Evolutionary conservation across 345 rosid genomes (phyloP).

Genomic region (Aurinia saxatilis): DNA sequence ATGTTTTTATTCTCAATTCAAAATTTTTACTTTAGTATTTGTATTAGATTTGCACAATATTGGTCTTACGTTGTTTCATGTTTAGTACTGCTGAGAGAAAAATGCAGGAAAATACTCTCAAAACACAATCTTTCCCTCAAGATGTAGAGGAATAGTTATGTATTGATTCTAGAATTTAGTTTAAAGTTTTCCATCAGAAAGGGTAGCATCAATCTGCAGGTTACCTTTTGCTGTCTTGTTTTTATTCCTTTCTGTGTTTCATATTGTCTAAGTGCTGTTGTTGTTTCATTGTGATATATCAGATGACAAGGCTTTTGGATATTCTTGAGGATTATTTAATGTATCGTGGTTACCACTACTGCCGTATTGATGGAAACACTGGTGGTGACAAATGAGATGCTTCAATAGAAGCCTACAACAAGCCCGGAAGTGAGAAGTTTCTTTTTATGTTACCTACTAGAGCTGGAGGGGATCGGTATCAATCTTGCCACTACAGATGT

Average conservation of each 20-base stretch:
- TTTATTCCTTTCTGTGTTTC: not conserved
- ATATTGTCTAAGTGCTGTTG: not conserved
- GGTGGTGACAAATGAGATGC: too few species aligned
- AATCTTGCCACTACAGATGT: conserved; percentile 99
- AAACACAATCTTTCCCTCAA: not conserved
- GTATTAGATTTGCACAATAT: too few species aligned
- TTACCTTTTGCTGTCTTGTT: too few species aligned
- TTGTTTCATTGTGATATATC: not conserved
- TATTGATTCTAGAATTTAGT: not conserved
- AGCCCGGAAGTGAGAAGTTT: conserved; percentile 99
- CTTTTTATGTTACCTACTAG: conserved; percentile 91
- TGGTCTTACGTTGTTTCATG: too few species aligned
- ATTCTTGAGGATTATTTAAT: conserved; percentile 90
- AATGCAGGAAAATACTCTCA: too few species aligned
- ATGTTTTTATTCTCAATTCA: too few species aligned
- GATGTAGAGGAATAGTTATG: not conserved
- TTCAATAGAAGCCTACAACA: too few species aligned
- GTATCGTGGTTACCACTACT: conserved; percentile 72
- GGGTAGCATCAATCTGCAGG: too few species aligned
- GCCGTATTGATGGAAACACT: conserved; percentile 97
- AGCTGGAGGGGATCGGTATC: conserved; percentile 99
- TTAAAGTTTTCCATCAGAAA: not conserved
- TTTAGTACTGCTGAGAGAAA: too few species aligned
- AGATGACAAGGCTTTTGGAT: too few species aligned
- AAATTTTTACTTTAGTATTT: too few species aligned